These are phyloP conservation scores for Penicillium sclerotiorum DNA, from an alignment of 2,329 filamentous ascomycete genomes.

Conservation along the genomic window DNA sequence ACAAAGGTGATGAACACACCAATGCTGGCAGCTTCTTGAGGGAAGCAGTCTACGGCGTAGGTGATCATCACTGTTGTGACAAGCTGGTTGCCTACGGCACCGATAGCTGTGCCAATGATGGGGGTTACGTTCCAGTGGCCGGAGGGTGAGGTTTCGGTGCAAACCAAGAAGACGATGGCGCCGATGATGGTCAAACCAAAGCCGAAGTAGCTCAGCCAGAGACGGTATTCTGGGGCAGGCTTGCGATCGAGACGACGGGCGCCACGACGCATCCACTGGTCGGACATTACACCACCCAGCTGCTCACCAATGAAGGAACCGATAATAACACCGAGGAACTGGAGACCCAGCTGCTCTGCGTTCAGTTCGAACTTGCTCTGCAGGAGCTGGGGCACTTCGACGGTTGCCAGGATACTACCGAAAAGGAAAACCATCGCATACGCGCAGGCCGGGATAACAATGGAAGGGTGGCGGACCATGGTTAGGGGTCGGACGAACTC, in stretches of 20 bases:
- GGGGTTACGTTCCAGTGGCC: slow-evolving; percentile 60
- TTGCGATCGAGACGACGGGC: slow-evolving; percentile 37
- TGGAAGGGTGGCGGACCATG: slow-evolving; percentile 50
- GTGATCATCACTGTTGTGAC: slow-evolving; percentile 65
- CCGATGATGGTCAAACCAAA: slow-evolving; percentile 57
- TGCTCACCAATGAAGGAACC: slow-evolving; percentile 64
- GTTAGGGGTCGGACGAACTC: slow-evolving; percentile 58
- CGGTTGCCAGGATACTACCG: slow-evolving; percentile 56
- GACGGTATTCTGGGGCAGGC: slow-evolving; percentile 55
- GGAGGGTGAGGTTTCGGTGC: slow-evolving; percentile 50
- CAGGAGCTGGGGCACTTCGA: slow-evolving; percentile 64
- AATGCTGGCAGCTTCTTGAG: slow-evolving; percentile 58
- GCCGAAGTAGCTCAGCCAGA: slow-evolving; percentile 62
- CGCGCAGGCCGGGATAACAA: slow-evolving; percentile 56
- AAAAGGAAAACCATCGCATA: slow-evolving; percentile 64
- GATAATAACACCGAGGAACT: slow-evolving; percentile 62
- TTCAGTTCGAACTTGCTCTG: slow-evolving; percentile 60
- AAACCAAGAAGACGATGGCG: slow-evolving; percentile 60
- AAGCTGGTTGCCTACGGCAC: slow-evolving; percentile 62
- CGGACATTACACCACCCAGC: slow-evolving; percentile 59
- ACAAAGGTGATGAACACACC: slow-evolving; percentile 65
- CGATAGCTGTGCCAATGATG: slow-evolving; percentile 58
- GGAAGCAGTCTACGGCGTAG: slow-evolving; percentile 62
- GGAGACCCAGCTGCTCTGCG: slow-evolving; percentile 61
- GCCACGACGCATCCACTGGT: slow-evolving; percentile 58